These are phyloP conservation scores for Arctium lappa DNA, from an alignment of 129 eudicot genomes.

Conservation along the genomic window DNA sequence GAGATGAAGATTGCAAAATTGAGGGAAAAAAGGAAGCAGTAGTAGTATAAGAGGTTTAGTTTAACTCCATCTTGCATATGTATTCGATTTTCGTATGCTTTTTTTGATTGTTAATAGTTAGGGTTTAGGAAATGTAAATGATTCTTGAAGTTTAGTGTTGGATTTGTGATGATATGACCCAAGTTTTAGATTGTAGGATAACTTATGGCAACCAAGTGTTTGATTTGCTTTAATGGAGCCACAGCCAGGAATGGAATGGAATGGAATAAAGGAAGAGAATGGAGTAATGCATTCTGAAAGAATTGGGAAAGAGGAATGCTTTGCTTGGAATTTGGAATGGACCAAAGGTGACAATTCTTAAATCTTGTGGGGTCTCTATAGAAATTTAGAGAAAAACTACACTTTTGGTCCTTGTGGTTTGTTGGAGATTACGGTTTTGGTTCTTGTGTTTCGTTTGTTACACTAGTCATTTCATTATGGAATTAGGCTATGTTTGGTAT, in stretches of 20 bases:
- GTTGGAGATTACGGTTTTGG: neutral
- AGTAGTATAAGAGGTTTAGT: neutral
- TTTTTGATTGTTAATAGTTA: neutral
- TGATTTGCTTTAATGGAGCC: neutral
- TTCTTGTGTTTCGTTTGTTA: neutral
- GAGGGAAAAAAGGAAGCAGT: neutral
- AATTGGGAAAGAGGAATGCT: neutral
- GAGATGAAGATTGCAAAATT: conserved; percentile 4
- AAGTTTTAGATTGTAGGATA: neutral
- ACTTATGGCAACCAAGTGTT: neutral
- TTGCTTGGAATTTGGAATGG: neutral
- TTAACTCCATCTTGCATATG: neutral
- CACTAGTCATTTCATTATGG: neutral
- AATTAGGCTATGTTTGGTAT: too few relatives aligned
- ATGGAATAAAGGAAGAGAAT: too few relatives aligned
- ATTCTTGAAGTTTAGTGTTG: conserved; percentile 2
- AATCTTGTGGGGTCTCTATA: neutral
- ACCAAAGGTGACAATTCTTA: neutral
- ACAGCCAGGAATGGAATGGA: neutral
- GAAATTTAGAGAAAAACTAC: neutral
- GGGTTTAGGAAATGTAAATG: neutral
- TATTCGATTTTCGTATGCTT: neutral
- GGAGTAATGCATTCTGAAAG: neutral
- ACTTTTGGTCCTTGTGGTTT: neutral
- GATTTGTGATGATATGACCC: neutral